These are phyloP conservation scores for Phialophora expanda DNA, from an alignment of 2,329 filamentous ascomycete species.

Conservation along the genomic window DNA sequence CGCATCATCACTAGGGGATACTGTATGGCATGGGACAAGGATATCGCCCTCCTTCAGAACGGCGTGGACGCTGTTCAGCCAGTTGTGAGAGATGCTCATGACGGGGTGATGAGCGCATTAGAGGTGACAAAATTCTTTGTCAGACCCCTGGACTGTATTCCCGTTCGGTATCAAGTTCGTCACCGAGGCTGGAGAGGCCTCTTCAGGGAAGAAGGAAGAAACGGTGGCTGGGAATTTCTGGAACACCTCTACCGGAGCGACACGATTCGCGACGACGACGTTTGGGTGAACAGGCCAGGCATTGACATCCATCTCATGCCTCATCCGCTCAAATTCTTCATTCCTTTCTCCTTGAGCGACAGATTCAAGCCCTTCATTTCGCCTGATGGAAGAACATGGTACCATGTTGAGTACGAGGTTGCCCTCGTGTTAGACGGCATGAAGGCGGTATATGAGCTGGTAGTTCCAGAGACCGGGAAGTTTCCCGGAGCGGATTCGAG, in stretches of 20 bases:
- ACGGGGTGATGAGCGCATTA: not conserved
- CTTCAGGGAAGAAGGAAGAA: not conserved
- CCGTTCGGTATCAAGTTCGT: too few relatives aligned
- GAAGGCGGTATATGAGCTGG: slow-evolving; percentile 14
- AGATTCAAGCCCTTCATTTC: not conserved
- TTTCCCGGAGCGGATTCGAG: not conserved
- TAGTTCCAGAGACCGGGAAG: slow-evolving; percentile 9
- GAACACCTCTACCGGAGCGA: slow-evolving; percentile 7
- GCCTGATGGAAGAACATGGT: not conserved
- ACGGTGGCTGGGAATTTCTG: not conserved
- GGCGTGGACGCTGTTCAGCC: not conserved
- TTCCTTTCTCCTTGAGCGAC: not conserved
- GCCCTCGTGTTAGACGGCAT: slow-evolving; percentile 4
- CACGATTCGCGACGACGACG: not conserved
- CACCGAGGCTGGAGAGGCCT: slow-evolving; percentile 5
- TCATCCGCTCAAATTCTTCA: not conserved
- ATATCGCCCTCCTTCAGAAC: not conserved
- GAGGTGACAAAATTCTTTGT: not conserved
- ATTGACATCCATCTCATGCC: not conserved
- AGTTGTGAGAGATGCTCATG: not conserved
- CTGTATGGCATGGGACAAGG: slow-evolving; percentile 4
- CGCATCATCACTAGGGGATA: slow-evolving; percentile 9
- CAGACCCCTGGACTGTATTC: too few relatives aligned
- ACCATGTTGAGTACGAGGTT: slow-evolving; percentile 19
- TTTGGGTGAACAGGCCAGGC: slow-evolving; percentile 7